phyloP scores from a whole-genome alignment of 2,329 filamentous ascomycete species.

The Penicillium sp. region DNA sequence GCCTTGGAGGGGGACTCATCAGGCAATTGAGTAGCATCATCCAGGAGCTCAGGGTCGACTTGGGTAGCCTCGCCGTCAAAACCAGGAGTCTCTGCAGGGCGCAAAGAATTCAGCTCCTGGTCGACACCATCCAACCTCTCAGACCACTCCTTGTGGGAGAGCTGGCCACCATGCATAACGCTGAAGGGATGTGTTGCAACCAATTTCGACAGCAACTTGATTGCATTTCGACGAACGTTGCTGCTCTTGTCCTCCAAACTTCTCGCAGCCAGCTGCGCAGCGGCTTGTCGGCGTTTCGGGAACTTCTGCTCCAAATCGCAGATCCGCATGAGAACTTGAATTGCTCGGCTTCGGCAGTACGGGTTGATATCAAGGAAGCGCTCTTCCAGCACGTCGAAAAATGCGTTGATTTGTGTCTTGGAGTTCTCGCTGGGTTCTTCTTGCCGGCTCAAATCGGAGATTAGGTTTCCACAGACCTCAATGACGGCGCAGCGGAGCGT shows the following conservation, averaged over 20 bases:
- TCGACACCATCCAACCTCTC: conserved; percentile 76
- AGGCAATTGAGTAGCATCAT: conserved; percentile 79
- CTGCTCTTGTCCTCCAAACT: conserved; percentile 98
- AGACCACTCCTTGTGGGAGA: conserved; percentile 81
- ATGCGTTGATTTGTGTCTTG: conserved; percentile 91
- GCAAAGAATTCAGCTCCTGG: conserved; percentile 69
- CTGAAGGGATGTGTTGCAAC: conserved; percentile 94
- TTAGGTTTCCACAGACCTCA: conserved; percentile 94
- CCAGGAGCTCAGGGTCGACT: conserved; percentile 71
- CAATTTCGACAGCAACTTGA: conserved; percentile 80
- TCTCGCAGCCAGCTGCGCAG: conserved; percentile 76
- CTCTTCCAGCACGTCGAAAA: conserved; percentile 94
- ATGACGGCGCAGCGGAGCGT: conserved; percentile 89
- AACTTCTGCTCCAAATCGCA: conserved; percentile 96
- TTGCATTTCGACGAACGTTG: conserved; percentile 89
- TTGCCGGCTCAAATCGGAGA: conserved; percentile 81
- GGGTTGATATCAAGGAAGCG: conserved; percentile 95
- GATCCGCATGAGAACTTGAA: conserved; percentile 87
- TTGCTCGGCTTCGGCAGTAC: conserved; percentile 83
- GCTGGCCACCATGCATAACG: conserved; percentile 79
- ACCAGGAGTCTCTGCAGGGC: conserved; percentile 67
- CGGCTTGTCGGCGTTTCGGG: conserved; percentile 81
- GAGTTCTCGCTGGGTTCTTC: conserved; percentile 88
- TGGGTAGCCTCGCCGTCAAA: conserved; percentile 65
- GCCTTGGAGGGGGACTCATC: conserved; percentile 60